Conservation (phyloP, 208 protist genomes). For the Endotrypanum monterogeii region DNA sequence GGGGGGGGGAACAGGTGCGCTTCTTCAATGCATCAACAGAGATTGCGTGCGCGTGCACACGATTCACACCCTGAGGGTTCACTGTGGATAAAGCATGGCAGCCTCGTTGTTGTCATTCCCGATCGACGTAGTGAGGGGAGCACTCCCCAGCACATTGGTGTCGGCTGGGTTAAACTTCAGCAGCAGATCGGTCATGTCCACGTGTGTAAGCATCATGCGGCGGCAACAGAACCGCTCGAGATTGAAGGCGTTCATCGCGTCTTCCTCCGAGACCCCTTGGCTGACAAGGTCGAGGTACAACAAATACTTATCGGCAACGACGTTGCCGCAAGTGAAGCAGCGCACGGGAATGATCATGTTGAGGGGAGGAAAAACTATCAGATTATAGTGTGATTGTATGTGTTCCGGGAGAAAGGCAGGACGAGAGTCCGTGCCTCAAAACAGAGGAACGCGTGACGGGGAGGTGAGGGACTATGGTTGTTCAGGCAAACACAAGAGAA, state of each 20-base stretch:
- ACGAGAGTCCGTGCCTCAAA: too few relatives aligned
- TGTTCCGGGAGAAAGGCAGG: too few relatives aligned
- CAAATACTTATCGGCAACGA: conserved; percentile 99
- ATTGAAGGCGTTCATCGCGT: conserved; percentile 96
- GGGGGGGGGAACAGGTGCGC: too few relatives aligned
- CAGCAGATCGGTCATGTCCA: conserved; percentile 99
- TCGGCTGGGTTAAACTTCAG: conserved; percentile 92
- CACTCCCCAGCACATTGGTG: conserved; percentile 47
- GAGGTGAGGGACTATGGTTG: too few relatives aligned
- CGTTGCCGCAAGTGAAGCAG: conserved; percentile 99
- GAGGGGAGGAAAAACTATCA: conserved; percentile 7
- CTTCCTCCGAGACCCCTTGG: conserved; percentile 93
- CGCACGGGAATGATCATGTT: conserved; percentile 99
- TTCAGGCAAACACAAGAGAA: too few relatives aligned
- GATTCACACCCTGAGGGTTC: neutral
- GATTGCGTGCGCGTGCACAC: neutral
- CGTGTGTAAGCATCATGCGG: conserved; percentile 99
- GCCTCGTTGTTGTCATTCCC: neutral
- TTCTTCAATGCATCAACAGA: too few relatives aligned
- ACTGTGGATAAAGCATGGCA: neutral
- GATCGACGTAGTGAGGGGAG: neutral
- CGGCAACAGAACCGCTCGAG: conserved; percentile 99
- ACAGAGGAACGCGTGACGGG: too few relatives aligned
- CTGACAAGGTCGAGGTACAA: conserved; percentile 94
- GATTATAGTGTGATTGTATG: too few relatives aligned